Base-by-base conservation (phyloP, 371 early-diverging fungal species). In the Lichtheimia ornata region DNA sequence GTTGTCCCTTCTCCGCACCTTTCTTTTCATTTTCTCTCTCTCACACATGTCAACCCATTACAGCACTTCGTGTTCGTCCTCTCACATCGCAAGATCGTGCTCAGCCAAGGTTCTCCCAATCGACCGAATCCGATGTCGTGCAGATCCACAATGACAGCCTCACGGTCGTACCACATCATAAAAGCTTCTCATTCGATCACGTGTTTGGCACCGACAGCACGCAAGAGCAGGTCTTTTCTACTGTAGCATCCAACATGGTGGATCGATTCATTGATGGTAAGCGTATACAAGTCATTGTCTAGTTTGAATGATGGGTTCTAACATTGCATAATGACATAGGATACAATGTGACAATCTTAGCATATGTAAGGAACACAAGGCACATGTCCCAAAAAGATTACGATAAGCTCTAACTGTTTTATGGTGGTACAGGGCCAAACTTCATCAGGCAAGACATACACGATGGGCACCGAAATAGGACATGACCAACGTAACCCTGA, bases 381-480 rank as follows among this genome's bases (percentile, higher is more conserved):
- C 35, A 35, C 11, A 52, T 40, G 18, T 9, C 30, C 20, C 41
- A 56, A 40, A 27, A 28, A 28, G 41, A 25, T n/a, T 55, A 47
- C 52, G 22, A 54, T 50, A 53, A 27, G 25, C 55, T 53, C 9
- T 13, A 17, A 35, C 62, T 27, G 12, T 59, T 22, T 54, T n/a
- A 24, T 35, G 25, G 56, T 56, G 61, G 42, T 56, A 70, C 62
- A 80, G 81, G 81, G 92, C 15, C 94, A 98, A 82, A 94, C 95
- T 12, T 94, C 94, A 5, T 92, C 94, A 25, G 98, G 98, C 45
- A 99, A 99, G 82, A 99, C 99, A 7, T 95, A 94, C 69, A 99
- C 99, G 17, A 99, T 99, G 98, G 95, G 96, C 56, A 94, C 95
- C 24, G 89, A 82, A 13, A 74, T 86, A 14, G 88, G 47, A n/a